These are phyloP conservation scores for Trichoderma sp. DNA, from an alignment of 2,329 filamentous ascomycete species.

Conservation along the genomic window DNA sequence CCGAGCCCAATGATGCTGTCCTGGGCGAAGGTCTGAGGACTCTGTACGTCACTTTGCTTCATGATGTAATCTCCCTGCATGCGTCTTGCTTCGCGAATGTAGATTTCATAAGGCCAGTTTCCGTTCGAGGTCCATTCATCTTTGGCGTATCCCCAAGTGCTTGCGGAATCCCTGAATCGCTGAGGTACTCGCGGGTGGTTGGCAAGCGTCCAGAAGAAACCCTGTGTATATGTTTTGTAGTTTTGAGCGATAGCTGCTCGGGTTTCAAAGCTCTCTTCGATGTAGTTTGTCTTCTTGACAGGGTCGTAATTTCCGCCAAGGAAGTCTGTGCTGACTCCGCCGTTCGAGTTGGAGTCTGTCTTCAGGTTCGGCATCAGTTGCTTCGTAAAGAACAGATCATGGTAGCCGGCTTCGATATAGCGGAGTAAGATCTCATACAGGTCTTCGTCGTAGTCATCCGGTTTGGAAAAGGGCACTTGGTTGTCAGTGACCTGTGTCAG, in stretches of 20 bases:
- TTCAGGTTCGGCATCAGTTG: constrained; percentile 28
- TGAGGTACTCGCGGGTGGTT: constrained; percentile 29
- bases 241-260: constrained; percentile 29
- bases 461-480: constrained; percentile 26
- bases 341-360: constrained; percentile 31
- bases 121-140: constrained; percentile 37
- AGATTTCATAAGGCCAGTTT: constrained; percentile 36
- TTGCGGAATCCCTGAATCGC: constrained; percentile 4
- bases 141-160: constrained; percentile 33
- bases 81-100: constrained; percentile 37
- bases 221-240: constrained; percentile 31
- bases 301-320: constrained; percentile 33
- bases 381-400: constrained; percentile 22
- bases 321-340: constrained; percentile 32
- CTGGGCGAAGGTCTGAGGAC: constrained; percentile 9
- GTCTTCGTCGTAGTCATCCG: constrained; percentile 19
- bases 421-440: constrained; percentile 27
- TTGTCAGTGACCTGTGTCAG: constrained; percentile 23
- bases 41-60: constrained; percentile 32
- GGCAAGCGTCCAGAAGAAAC: constrained; percentile 31
- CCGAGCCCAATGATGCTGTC: constrained; percentile 33
- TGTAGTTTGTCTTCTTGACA: constrained; percentile 23
- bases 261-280: constrained; percentile 23
- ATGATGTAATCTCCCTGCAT: constrained; percentile 35
- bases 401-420: constrained; percentile 26